A percentile compares a stretch with the other conserved stretches of the same genome.
Evolutionary conservation across 164 flowering plant genomes (phyloP).

Genomic region (Tetrastigma voinierianum): DNA sequence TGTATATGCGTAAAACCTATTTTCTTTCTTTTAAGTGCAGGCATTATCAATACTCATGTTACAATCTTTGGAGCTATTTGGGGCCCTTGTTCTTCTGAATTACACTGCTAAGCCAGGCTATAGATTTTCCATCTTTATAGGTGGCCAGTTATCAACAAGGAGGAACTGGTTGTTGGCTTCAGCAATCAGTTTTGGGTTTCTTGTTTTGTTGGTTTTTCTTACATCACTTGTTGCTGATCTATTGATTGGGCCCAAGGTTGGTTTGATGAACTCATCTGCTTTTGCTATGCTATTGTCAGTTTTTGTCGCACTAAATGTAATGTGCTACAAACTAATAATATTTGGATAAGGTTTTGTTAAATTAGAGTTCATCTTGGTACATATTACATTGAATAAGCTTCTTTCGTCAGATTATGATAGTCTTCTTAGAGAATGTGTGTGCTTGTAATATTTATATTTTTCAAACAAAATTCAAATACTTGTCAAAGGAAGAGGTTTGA

Average conservation of each 20-base stretch:
- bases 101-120: constrained; percentile 40
- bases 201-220: constrained; percentile 45
- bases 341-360: too few relatives aligned
- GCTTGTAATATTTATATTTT: too few relatives aligned
- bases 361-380: too few relatives aligned
- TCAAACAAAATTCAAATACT: too few relatives aligned
- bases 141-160: constrained; percentile 24
- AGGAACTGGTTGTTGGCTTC: constrained; percentile 71
- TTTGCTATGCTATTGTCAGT: background rate
- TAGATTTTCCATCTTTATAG: constrained; percentile 34
- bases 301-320: background rate
- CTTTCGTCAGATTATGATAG: too few relatives aligned
- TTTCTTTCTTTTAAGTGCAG: constrained; percentile 33
- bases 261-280: constrained; percentile 10
- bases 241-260: constrained; percentile 65
- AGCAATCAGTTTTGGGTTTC: constrained; percentile 52
- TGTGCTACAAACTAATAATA: too few relatives aligned
- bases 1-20: background rate
- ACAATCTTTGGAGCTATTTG: constrained; percentile 58
- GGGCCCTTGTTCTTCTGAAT: constrained; percentile 42
- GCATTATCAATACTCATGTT: constrained; percentile 53
- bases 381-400: too few relatives aligned
- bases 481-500: too few relatives aligned
- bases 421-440: too few relatives aligned
- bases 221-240: constrained; percentile 62